Percentiles rank a stretch among this genome's conserved stretches.
These are phyloP conservation scores for Laguncularia racemosa DNA, from an alignment of 345 rosid species.

Conservation along the genomic window DNA sequence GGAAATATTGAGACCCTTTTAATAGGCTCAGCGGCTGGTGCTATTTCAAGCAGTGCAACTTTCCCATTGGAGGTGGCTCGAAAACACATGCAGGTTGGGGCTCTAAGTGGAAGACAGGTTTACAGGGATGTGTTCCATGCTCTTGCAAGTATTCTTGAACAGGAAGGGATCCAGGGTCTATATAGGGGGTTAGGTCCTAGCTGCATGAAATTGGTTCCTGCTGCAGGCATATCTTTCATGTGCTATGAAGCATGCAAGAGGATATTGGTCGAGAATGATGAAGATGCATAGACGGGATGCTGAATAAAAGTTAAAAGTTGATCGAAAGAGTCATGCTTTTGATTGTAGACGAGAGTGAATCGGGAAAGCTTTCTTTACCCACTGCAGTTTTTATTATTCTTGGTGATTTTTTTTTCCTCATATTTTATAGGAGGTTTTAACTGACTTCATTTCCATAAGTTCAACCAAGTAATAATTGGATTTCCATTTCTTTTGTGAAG, in stretches of 20 bases:
- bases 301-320: too few species aligned
- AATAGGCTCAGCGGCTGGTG: conserved; percentile 84
- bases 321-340: not conserved
- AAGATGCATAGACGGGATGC: conserved; percentile 26
- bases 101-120: conserved; percentile 76
- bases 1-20: conserved; percentile 86
- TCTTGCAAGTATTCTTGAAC: conserved; percentile 66
- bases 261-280: conserved; percentile 61
- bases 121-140: conserved; percentile 86
- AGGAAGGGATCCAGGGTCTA: conserved; percentile 73
- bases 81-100: conserved; percentile 98
- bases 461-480: too few species aligned
- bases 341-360: too few species aligned
- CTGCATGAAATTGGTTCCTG: conserved; percentile 93
- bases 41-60: conserved; percentile 84
- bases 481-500: too few species aligned
- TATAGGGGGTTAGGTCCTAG: conserved; percentile 93
- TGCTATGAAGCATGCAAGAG: conserved; percentile 94
- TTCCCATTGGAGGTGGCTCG: conserved; percentile 97
- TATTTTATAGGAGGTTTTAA: too few species aligned
- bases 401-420: too few species aligned
- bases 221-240: conserved; percentile 99
- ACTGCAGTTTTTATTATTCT: too few species aligned
- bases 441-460: too few species aligned
- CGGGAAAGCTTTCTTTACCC: too few species aligned